Base-by-base conservation (phyloP, 768 basidiomycete species). In the Pulveroboletus ravenelii region DNA sequence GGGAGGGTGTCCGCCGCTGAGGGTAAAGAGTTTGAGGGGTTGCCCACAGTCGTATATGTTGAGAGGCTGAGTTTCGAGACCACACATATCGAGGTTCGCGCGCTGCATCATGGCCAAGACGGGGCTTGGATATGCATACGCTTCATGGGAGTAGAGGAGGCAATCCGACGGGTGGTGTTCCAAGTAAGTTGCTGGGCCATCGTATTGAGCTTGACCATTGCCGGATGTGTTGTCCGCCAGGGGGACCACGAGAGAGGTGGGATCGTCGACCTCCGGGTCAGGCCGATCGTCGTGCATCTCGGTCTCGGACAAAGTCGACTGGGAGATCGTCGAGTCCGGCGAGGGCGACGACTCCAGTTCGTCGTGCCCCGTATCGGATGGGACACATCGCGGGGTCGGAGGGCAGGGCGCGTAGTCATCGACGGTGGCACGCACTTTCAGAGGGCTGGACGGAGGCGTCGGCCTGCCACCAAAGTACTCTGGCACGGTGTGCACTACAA, bases 351-450 rank as follows among this genome's bases (percentile, higher is more conserved):
- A 34, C 15, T 37, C 29, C 10, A n/a, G 6, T 31, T 36, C 41
- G 13, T 46, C 41, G 17, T 37, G 9, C 18, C 10, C 15, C 9
- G 8, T 31, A n/a, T 8, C 0, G 17, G 17, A 40, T 6, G 39
- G 51, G 14, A 56, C 50, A 23, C 13, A 46, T 15, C 0, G 14
- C 20, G 61, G 61, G 1, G 54, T 48, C 3, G 48, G 41, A 12
- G 61, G 61, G 41, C 58, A 63, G 2, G 61, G 50, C 8, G 54
- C 45, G 29, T 50, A 8, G 5, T 38, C 48, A 1, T 62, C 50
- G 1, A 50, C 0, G 8, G 25, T 38, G 45, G 32, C 38, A 47
- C 1, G 6, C 30, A 0, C 1, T 12, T 10, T 37, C 9, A n/a
- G 20, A 36, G 57, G 58, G 18, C 12, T 47, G 6, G 31, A 10